phyloP scores from a whole-genome alignment of 257 asterid species.

The Osmanthus fragrans region DNA sequence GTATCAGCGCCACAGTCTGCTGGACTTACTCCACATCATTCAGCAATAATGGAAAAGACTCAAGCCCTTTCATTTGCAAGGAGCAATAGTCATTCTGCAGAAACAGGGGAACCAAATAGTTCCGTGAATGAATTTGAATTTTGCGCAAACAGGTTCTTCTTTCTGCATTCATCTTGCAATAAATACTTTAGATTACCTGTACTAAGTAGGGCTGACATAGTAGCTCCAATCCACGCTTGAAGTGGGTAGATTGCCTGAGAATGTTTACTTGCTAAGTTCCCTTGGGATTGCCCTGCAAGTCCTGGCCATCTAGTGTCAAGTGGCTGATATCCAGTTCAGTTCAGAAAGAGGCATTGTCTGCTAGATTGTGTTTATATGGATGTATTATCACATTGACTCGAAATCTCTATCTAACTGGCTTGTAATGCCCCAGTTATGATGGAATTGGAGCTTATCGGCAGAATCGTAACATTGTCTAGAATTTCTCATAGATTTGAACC shows the following conservation, averaged over 20 bases:
- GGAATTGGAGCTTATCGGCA: no score
- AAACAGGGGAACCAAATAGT: slow-evolving; percentile 33
- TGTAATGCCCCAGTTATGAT: not conserved
- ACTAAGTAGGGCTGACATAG: slow-evolving; percentile 1
- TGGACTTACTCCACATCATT: slow-evolving; percentile 56
- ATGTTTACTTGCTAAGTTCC: not conserved
- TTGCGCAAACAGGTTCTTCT: slow-evolving; percentile 57
- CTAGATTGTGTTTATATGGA: slow-evolving; percentile 4
- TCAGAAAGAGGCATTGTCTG: slow-evolving; percentile 7
- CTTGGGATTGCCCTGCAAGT: slow-evolving; percentile 15
- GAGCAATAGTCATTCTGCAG: slow-evolving; percentile 37
- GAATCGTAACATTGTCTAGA: no score
- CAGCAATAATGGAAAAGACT: slow-evolving; percentile 54
- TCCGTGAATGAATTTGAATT: slow-evolving; percentile 43
- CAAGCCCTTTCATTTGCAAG: slow-evolving; percentile 38
- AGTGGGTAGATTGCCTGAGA: not conserved
- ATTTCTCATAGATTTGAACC: no score
- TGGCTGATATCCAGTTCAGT: not conserved
- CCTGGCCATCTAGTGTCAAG: not conserved
- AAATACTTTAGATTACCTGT: slow-evolving; percentile 15
- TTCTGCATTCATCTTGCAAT: slow-evolving; percentile 4
- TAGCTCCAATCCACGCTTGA: not conserved
- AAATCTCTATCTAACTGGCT: not conserved
- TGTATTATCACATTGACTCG: not conserved
- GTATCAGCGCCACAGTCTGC: slow-evolving; percentile 62